Evolutionary conservation across 2,329 filamentous ascomycete genomes (phyloP), one percentile per base, ranked within the genome.

Genomic region (Aspergillus viridinutans): DNA sequence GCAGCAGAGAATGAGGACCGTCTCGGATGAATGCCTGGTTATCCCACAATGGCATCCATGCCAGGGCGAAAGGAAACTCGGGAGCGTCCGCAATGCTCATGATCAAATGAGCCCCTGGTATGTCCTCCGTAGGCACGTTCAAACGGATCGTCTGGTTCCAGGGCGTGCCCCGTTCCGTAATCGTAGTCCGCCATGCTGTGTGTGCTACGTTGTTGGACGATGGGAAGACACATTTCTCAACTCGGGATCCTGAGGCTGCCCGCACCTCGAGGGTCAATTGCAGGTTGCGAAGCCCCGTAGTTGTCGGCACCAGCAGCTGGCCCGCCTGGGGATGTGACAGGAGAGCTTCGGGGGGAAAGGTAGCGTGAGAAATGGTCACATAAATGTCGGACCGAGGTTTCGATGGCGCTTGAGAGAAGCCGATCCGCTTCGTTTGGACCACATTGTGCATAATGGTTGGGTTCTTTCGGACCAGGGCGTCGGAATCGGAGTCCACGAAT

Each of bases 361-460:
- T 81, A 0, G 91, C 90, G 61, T 91, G 87, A 57, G 86, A 85
- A 50, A 99, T 75, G 0, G 92, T 97, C 48, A 99, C 75, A 70
- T 99, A 99, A 52, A 99, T 97, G 72, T 99, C 95, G 10, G 92
- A 97, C 66, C 95, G 83, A 17, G 89, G 82, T 70, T 91, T 92
- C 0, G 89, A 92, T 0, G 94, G 93, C 1, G 92, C 92, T 12
- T 92, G 92, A 3, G 93, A 90, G 71, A 99, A 97, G 1, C 92
- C 94, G 72, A 97, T 92, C 71, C 94, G 94, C 66, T 82, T 88
- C 0, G 92, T 96, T 72, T 89, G 89, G 56, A 82, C 82, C 58
- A 97, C 84, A 52, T 89, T 87, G 52, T 95, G 88, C 14, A 99
- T 84, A 14, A 95, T 77, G 0, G 93, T 97, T 0, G 94, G 94